A percentile compares a stretch with the other conserved stretches of the same genome.
phyloP scores from a whole-genome alignment of 129 eudicot species.

The Heracleum sosnowskyi region DNA sequence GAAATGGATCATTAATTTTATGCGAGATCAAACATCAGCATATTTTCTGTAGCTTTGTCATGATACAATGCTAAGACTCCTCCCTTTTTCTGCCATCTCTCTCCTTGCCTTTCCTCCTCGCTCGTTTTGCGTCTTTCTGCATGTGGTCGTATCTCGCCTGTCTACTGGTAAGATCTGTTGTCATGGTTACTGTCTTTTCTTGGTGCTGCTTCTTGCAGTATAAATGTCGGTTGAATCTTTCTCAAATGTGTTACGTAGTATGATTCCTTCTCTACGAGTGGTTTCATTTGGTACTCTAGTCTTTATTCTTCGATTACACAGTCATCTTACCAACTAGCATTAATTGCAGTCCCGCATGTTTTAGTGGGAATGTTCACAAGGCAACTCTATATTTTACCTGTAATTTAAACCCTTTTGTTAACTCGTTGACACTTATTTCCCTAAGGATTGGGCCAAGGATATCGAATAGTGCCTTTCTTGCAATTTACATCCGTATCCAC shows the following conservation, averaged over 20 bases:
- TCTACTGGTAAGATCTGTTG: background rate
- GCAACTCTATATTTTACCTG: background rate
- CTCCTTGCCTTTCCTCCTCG: too few relatives aligned
- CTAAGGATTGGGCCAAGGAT: background rate
- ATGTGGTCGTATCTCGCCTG: too few relatives aligned
- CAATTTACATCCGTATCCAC: too few relatives aligned
- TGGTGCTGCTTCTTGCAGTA: background rate
- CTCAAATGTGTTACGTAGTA: background rate
- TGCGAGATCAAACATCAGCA: background rate
- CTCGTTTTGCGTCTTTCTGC: too few relatives aligned
- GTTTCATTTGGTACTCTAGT: background rate
- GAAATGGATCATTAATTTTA: background rate
- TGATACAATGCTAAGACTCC: background rate
- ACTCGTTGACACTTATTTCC: background rate
- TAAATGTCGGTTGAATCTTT: background rate
- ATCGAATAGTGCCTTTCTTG: background rate
- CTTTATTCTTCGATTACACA: background rate
- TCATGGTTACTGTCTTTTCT: background rate
- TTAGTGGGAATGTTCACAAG: too few relatives aligned
- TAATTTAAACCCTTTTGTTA: too few relatives aligned
- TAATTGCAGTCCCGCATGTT: background rate
- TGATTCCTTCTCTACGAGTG: background rate
- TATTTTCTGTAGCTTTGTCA: background rate
- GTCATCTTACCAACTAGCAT: background rate
- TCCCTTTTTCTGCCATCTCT: too few relatives aligned